Evolutionary conservation across 2,329 filamentous ascomycete species (phyloP).

Genomic region (Fusarium pseudonygamai): DNA sequence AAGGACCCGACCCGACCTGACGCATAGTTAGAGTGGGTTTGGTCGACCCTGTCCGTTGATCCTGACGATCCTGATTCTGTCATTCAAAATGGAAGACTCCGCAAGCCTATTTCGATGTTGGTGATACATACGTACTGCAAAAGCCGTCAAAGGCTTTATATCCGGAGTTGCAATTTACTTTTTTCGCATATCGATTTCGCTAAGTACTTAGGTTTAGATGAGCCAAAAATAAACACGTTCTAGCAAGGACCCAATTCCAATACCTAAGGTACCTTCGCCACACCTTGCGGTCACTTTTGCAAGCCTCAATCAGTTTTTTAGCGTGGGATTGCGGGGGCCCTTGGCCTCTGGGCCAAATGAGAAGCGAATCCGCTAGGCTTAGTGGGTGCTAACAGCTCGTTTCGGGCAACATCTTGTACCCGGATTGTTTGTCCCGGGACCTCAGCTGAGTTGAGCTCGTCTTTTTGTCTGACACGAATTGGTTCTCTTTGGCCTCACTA

Average conservation of each 20-base stretch:
- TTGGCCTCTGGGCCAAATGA: constrained; percentile 1
- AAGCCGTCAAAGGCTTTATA: not conserved
- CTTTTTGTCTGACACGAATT: not conserved
- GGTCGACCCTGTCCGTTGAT: not conserved
- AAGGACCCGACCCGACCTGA: not conserved
- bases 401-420: not conserved
- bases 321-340: constrained; percentile 6
- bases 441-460: constrained; percentile 5
- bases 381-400: not conserved
- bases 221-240: constrained; percentile 31
- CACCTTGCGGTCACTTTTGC: constrained; percentile 15
- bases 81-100: not conserved
- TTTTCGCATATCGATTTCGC: constrained; percentile 1
- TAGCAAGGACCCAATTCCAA: not conserved
- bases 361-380: not conserved
- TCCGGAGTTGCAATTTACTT: not conserved
- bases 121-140: not conserved
- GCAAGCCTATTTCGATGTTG: not conserved
- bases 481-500: not conserved
- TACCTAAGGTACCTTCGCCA: constrained; percentile 20
- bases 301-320: constrained; percentile 24
- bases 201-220: not conserved
- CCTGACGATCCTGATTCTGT: not conserved
- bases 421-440: not conserved
- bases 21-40: not conserved